phyloP scores from a whole-genome alignment of 805 yeast genomes.

The Cyberlindnera euphorbiae region DNA sequence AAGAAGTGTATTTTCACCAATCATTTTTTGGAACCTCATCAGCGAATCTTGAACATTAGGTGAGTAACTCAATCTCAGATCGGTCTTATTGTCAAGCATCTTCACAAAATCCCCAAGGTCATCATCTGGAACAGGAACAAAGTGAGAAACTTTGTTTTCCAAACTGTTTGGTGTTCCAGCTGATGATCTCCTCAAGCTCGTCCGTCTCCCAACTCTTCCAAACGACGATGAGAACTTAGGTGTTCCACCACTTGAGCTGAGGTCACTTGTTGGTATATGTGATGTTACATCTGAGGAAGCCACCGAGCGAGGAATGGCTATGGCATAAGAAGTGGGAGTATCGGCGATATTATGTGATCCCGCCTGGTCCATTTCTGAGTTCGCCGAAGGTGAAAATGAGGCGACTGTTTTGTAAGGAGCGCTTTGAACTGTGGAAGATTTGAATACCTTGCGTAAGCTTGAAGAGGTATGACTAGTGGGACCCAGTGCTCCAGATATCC shows the following conservation, averaged over 20 bases:
- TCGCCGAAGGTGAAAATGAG: not conserved
- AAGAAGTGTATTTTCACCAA: conserved; percentile 47
- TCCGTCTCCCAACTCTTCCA: conserved; percentile 58
- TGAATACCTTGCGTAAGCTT: conserved; percentile 27
- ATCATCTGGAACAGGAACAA: conserved; percentile 33
- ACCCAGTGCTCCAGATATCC: no score
- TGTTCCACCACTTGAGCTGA: conserved; percentile 38
- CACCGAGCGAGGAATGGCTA: conserved; percentile 27
- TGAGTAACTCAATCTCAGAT: conserved; percentile 33
- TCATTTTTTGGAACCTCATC: conserved; percentile 46
- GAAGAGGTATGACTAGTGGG: no score
- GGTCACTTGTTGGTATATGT: conserved; percentile 15
- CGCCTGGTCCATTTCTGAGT: conserved; percentile 35
- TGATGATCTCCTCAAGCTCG: conserved; percentile 34
- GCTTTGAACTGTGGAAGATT: conserved; percentile 28
- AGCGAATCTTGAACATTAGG: conserved; percentile 42
- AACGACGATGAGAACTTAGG: conserved; percentile 70
- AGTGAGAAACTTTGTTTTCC: conserved; percentile 16
- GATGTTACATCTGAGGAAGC: conserved; percentile 23
- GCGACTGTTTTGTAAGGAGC: conserved; percentile 15
- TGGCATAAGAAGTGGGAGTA: conserved; percentile 4
- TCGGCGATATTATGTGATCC: conserved; percentile 22
- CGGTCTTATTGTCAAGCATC: conserved; percentile 62
- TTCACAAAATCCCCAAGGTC: conserved; percentile 68
- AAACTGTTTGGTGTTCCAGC: conserved; percentile 27